A percentile compares a stretch with the other conserved stretches of the same genome.
Evolutionary conservation across 805 yeast species (phyloP).

Genomic region (Yamadazyma ubonensis): DNA sequence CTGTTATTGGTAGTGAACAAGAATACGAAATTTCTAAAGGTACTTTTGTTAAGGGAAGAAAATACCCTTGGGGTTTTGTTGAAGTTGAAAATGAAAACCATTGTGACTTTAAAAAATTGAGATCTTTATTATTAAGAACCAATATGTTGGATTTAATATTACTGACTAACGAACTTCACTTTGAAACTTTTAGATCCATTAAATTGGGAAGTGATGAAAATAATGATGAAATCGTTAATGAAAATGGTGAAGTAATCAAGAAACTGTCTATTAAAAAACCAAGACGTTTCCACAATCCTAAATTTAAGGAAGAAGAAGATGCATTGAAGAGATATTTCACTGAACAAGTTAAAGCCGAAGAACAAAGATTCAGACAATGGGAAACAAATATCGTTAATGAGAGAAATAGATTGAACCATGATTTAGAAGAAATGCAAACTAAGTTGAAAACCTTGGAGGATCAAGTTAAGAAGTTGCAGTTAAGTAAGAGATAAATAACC

Average conservation of each 20-base stretch:
- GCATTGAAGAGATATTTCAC: slow-evolving; percentile 91
- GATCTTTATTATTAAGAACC: slow-evolving; percentile 76
- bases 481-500: slow-evolving; percentile 25
- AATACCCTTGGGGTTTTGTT: slow-evolving; percentile 88
- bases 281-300: slow-evolving; percentile 72
- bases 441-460: slow-evolving; percentile 74
- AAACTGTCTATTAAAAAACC: slow-evolving; percentile 42
- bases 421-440: slow-evolving; percentile 83
- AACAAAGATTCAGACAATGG: slow-evolving; percentile 97
- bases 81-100: slow-evolving; percentile 85
- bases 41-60: slow-evolving; percentile 68
- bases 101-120: slow-evolving; percentile 80
- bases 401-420: slow-evolving; percentile 90
- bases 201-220: slow-evolving; percentile 52
- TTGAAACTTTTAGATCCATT: slow-evolving; percentile 71
- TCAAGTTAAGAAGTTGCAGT: slow-evolving; percentile 61
- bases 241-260: slow-evolving; percentile 31
- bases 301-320: slow-evolving; percentile 94
- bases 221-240: slow-evolving; percentile 30
- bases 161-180: slow-evolving; percentile 79
- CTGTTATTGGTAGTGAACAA: slow-evolving; percentile 75
- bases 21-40: slow-evolving; percentile 66
- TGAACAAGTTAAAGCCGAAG: slow-evolving; percentile 94
- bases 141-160: slow-evolving; percentile 79
- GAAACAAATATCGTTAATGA: slow-evolving; percentile 94